Percentiles rank a stretch among this genome's conserved stretches.
These are phyloP conservation scores for Manihot esculenta DNA, from an alignment of 441 rosid genomes.

Conservation along the genomic window DNA sequence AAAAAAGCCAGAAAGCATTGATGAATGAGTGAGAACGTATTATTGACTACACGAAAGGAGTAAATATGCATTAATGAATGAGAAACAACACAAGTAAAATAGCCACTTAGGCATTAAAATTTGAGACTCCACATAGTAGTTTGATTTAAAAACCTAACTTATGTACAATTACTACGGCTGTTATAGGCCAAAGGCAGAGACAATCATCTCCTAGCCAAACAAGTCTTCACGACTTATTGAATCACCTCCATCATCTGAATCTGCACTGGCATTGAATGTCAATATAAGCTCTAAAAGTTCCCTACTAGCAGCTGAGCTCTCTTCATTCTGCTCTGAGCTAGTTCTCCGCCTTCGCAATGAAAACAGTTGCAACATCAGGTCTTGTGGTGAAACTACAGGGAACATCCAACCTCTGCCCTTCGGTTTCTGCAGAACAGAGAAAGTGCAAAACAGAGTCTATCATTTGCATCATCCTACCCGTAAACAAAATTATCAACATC, in stretches of 20 bases:
- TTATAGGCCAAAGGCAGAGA: background rate
- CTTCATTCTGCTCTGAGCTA: slow-evolving; percentile 38
- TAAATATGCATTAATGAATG: no score
- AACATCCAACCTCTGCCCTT: slow-evolving; percentile 59
- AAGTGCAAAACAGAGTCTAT: slow-evolving; percentile 37
- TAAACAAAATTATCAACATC: slow-evolving; percentile 22
- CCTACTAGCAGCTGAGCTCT: slow-evolving; percentile 32
- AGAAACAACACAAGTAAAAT: background rate
- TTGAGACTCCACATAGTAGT: background rate
- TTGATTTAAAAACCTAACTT: background rate
- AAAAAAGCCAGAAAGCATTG: no score
- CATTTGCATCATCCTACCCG: slow-evolving; percentile 24
- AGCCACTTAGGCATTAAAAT: background rate
- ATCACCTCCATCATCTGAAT: slow-evolving; percentile 17
- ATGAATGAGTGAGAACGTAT: no score
- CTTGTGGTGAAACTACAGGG: slow-evolving; percentile 47
- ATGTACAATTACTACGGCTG: slow-evolving; percentile 6
- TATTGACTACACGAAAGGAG: no score
- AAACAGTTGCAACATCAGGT: slow-evolving; percentile 63
- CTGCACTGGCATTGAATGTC: slow-evolving; percentile 19
- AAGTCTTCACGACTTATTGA: background rate
- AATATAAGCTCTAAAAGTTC: slow-evolving; percentile 17
- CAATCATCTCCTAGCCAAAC: no score
- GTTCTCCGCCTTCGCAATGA: slow-evolving; percentile 45
- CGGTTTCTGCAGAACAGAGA: slow-evolving; percentile 60